Base-by-base conservation (phyloP, 2,329 filamentous ascomycete species). In the Sporothrix inflata region DNA sequence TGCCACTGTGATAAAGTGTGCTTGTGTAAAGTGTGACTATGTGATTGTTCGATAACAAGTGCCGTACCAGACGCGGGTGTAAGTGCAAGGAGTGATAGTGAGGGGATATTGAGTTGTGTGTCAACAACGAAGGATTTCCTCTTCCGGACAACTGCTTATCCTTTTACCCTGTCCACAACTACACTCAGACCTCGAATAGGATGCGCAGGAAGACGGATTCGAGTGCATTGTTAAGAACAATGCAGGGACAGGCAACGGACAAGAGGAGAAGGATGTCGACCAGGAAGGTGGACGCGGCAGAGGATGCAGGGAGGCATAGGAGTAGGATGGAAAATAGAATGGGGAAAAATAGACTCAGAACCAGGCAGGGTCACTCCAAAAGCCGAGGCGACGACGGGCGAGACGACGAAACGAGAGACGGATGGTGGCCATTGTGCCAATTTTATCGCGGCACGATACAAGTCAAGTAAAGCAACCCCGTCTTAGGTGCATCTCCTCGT, bases 11-110 rank as follows among this genome's bases (percentile, higher is more conserved):
- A 53, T 2, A 34, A 34, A 53, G 49, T 53, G 49, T n/a, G 42
- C 3, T 34, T 38, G 14, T 12, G n/a, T n/a, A n/a, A 47, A n/a
- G 55, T 60, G 55, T 57, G 53, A 34, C 53, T 8, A 34, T 57
- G 27, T 60, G 55, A 60, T 60, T 14, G 3, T n/a, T 60, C 30
- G 30, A 60, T 60, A 60, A 38, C 55, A 60, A 60, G 30, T 60
- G 27, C 55, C 55, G 55, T 34, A 60, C 55, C 55, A 60, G 9
- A 60, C 16, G 19, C 8, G 21, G 3, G 51, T 53, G 51, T n/a
- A 38, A 38, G 55, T 60, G 53, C 9, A 24, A 24, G 53, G 53
- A 34, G 27, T 19, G 53, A 16, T 19, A 24, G 16, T 30, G 53
- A 30, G 53, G 55, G 27, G 27, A 38, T 24, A 53, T 53, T n/a